A percentile compares a stretch with the other conserved stretches of the same genome.
Evolutionary conservation across 148 eudicot genomes (phyloP).

Genomic region (Diospyros kaki): DNA sequence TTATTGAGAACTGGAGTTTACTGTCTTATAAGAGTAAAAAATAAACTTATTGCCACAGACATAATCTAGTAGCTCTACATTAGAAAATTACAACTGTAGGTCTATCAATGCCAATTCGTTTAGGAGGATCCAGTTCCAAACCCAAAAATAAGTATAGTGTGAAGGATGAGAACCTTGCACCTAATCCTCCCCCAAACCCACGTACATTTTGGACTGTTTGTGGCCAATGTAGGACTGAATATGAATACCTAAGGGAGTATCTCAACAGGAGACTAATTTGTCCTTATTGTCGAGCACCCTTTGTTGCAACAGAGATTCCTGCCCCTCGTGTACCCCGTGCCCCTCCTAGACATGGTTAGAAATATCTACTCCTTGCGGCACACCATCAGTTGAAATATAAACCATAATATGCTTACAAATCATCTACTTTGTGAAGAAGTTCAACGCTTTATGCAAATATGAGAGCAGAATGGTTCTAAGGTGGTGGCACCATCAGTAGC

Average conservation of each 20-base stretch:
- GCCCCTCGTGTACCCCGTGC: constrained; percentile 25
- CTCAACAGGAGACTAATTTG: constrained; percentile 57
- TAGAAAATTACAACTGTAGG: constrained; percentile 19
- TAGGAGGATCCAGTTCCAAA: constrained; percentile 25
- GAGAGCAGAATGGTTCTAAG: neutral
- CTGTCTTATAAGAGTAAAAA: constrained; percentile 47
- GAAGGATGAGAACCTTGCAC: constrained; percentile 21
- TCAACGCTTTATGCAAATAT: neutral
- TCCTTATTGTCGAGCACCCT: constrained; percentile 46
- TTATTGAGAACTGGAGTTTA: constrained; percentile 62
- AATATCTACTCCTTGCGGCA: constrained; percentile 1
- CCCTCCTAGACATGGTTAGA: constrained; percentile 10
- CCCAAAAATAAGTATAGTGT: constrained; percentile 17
- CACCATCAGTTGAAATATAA: constrained; percentile 8
- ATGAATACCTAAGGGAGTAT: constrained; percentile 46
- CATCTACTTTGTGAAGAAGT: neutral
- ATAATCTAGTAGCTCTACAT: constrained; percentile 19
- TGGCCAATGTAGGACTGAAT: constrained; percentile 50
- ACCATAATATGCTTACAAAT: neutral
- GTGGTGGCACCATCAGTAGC: constrained; percentile 1
- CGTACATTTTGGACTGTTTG: constrained; percentile 76
- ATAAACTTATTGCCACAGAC: constrained; percentile 40
- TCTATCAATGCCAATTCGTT: constrained; percentile 23
- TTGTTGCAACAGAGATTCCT: constrained; percentile 44
- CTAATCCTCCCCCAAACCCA: constrained; percentile 26